A percentile compares a stretch with the other conserved stretches of the same genome.
phyloP scores from a whole-genome alignment of 1,284 basidiomycete species.

The Rhizoctonia solani region DNA sequence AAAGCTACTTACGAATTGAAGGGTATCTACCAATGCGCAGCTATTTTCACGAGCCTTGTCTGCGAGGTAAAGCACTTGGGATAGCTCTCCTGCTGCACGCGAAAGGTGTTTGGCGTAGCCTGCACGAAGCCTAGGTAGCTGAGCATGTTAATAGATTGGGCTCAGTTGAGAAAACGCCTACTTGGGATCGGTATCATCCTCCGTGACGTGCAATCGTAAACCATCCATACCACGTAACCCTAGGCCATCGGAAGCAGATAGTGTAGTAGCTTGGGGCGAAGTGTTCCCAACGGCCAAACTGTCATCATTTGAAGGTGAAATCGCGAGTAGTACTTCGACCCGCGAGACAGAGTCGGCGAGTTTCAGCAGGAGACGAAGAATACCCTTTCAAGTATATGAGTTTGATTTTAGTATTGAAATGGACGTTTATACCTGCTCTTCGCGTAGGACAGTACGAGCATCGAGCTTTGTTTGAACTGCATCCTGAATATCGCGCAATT shows the following conservation, averaged over 20 bases:
- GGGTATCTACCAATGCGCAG: slow-evolving; percentile 77
- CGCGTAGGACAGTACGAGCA: slow-evolving; percentile 71
- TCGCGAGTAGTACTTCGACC: slow-evolving; percentile 78
- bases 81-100: slow-evolving; percentile 87
- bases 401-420: background rate
- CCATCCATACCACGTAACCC: slow-evolving; percentile 38
- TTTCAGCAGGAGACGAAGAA: slow-evolving; percentile 82
- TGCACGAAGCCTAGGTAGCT: slow-evolving; percentile 54
- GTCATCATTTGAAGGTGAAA: slow-evolving; percentile 55
- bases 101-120: slow-evolving; percentile 81
- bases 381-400: slow-evolving; percentile 54
- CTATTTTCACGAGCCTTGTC: slow-evolving; percentile 76
- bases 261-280: slow-evolving; percentile 2
- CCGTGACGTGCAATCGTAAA: slow-evolving; percentile 26
- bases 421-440: slow-evolving; percentile 69
- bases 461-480: slow-evolving; percentile 77
- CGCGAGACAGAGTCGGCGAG: slow-evolving; percentile 85
- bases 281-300: background rate
- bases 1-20: slow-evolving; percentile 76
- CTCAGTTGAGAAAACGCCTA: slow-evolving; percentile 7
- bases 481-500: slow-evolving; percentile 68
- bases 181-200: slow-evolving; percentile 45
- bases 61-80: slow-evolving; percentile 87
- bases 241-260: slow-evolving; percentile 26
- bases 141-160: slow-evolving; percentile 2